phyloP scores from a whole-genome alignment of 371 early-diverging fungal genomes.

The Basidiobolus heterosporus region DNA sequence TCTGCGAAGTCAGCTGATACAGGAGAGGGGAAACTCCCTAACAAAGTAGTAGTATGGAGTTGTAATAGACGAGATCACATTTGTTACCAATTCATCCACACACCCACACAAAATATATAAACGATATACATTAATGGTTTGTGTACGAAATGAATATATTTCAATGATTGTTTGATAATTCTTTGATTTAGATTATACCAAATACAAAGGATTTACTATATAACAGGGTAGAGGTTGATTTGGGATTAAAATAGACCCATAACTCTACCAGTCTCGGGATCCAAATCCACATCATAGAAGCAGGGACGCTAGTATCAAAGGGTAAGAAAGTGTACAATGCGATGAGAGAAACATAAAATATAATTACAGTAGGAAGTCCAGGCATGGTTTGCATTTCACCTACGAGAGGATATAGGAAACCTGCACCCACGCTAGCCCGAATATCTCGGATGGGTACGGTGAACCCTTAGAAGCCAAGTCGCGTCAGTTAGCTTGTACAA shows the following conservation, averaged over 20 bases:
- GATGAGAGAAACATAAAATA: background rate
- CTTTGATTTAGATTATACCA: background rate
- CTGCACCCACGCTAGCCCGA: constrained; percentile 89
- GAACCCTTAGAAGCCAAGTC: constrained; percentile 59
- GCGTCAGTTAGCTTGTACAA: constrained; percentile 31
- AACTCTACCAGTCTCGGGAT: constrained; percentile 66
- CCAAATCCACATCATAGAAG: constrained; percentile 91
- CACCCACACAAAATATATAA: no score
- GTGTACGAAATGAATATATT: no score
- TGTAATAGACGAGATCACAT: no score
- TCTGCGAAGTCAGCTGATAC: no score
- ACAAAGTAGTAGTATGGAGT: no score
- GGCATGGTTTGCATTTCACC: constrained; percentile 96
- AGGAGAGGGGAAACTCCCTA: no score
- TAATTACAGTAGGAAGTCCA: constrained; percentile 70
- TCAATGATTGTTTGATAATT: no score
- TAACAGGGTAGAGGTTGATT: background rate
- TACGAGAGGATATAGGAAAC: constrained; percentile 87
- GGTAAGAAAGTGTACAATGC: background rate
- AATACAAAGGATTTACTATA: background rate
- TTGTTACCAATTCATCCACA: no score
- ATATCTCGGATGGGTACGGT: constrained; percentile 85
- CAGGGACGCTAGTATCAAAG: constrained; percentile 78
- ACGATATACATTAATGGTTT: no score
- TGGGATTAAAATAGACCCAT: constrained; percentile 63